These are phyloP conservation scores for Pythium diclinum DNA, from an alignment of 352 stramenopile genomes.

Conservation along the genomic window DNA sequence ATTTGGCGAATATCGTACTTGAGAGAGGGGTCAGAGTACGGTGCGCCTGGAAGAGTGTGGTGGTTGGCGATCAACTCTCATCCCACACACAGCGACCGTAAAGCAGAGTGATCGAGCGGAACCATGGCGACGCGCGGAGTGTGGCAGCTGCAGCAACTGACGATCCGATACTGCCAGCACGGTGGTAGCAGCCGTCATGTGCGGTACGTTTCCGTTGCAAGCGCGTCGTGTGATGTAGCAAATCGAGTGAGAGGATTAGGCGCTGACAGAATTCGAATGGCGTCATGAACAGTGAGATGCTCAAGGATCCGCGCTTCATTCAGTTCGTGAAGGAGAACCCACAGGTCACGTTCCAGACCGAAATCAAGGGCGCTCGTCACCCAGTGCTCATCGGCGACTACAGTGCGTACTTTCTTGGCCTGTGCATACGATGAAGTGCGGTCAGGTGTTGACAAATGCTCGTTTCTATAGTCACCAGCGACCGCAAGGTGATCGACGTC, in stretches of 20 bases:
- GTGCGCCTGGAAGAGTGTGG: slow-evolving; percentile 22
- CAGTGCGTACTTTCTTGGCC: slow-evolving; percentile 35
- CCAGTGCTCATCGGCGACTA: slow-evolving; percentile 84
- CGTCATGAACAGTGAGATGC: slow-evolving; percentile 43
- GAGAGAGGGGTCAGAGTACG: neutral
- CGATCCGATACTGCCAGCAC: slow-evolving; percentile 51
- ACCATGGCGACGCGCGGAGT: slow-evolving; percentile 46
- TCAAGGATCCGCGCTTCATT: slow-evolving; percentile 73
- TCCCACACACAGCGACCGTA: slow-evolving; percentile 10
- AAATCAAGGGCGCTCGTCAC: slow-evolving; percentile 82
- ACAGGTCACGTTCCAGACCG: slow-evolving; percentile 79
- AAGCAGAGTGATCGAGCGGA: neutral
- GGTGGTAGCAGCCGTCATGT: slow-evolving; percentile 69
- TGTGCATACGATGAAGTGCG: neutral
- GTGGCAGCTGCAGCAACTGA: slow-evolving; percentile 47
- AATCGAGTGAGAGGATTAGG: neutral
- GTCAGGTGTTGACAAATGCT: neutral
- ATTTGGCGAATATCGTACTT: slow-evolving; percentile 19
- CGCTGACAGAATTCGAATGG: neutral
- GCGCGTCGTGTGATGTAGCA: neutral
- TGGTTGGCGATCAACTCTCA: slow-evolving; percentile 24
- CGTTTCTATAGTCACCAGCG: slow-evolving; percentile 53
- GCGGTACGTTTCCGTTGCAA: slow-evolving; percentile 27
- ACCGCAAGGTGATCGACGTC: slow-evolving; percentile 82
- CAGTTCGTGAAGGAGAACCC: slow-evolving; percentile 86